Base-by-base conservation (phyloP, 1,284 basidiomycete genomes). In the Naganishia albida region DNA sequence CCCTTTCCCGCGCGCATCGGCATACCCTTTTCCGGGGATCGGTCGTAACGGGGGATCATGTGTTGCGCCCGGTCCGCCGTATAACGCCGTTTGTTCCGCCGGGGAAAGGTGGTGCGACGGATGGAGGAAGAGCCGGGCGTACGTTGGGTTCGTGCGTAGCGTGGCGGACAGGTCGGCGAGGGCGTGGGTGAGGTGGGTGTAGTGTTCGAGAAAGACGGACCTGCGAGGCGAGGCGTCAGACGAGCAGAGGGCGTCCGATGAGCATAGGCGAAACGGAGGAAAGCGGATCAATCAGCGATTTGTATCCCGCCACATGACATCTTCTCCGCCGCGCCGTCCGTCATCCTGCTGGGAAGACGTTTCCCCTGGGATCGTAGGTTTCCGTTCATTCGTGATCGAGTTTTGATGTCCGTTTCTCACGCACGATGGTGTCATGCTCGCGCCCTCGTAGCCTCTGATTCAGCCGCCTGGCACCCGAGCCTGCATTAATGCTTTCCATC, bases 171-270 rank as follows among this genome's bases (percentile, higher is more conserved):
- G 25, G 23, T 60, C 57, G 34, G 34, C 46, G 23, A 60, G 30
- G 7, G 39, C 3, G 38, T 60, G 57, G 15, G 34, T 60, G 28
- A 49, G 13, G 2, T 46, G 49, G 38, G 49, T 60, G 46, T 60
- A 60, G 34, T 60, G 57, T 34, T 60, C 57, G 23, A 60, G 25
- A 26, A 60, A 60, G 13, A 60, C 57, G 0, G 57, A 49, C 57
- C 46, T 60, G 25, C 7, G 13, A 20, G 20, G 3, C 13, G 20
- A 48, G 3, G 46, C 4, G 43, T 44, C 1, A 7, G 43, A 44
- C 7, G 46, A 20, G n/a, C 18, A 48, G 20, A 25, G 46, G 25
- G 4, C 46, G 7, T 4, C 10, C 34, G 10, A 34, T 34, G 34
- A n/a, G n/a, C n/a, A n/a, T n/a, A n/a, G n/a, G n/a, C n/a, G n/a